Evolutionary conservation across 768 basidiomycete genomes (phyloP).

Genomic region (Tulasnella calospora): DNA sequence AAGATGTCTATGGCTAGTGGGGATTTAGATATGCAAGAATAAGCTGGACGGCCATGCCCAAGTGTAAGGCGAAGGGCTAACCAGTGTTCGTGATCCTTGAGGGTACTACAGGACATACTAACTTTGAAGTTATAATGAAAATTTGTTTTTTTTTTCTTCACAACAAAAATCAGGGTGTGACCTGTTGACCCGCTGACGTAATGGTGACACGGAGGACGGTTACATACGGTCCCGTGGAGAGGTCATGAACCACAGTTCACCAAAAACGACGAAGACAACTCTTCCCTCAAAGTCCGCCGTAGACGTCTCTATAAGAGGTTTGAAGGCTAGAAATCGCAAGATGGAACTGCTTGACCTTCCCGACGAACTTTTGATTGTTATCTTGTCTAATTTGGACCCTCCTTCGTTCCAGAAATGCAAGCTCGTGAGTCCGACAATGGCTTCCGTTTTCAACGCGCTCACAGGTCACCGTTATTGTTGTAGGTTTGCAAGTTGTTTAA

Average conservation of each 20-base stretch:
- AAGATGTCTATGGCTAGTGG: conserved; percentile 25
- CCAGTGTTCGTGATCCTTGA: neutral
- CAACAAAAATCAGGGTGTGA: neutral
- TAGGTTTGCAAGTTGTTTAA: conserved; percentile 16
- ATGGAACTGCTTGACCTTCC: conserved; percentile 20
- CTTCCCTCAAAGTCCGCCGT: neutral
- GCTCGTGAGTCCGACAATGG: neutral
- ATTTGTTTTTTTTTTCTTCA: neutral
- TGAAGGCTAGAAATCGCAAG: neutral
- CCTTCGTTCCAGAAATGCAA: neutral
- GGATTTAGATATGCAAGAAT: conserved; percentile 16
- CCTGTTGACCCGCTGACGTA: neutral
- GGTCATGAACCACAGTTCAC: neutral
- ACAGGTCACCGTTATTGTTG: too few species aligned
- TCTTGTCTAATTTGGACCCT: conserved; percentile 5
- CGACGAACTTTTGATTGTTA: conserved; percentile 13
- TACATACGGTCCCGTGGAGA: neutral
- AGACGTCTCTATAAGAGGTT: neutral
- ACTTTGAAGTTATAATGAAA: neutral
- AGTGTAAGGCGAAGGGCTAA: neutral
- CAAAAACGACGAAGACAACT: neutral
- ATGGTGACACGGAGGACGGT: conserved; percentile 1
- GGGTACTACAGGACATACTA: neutral
- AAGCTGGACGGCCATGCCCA: neutral
- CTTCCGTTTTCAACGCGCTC: neutral